Evolutionary conservation across 192 early-diverging fungal species (phyloP).

Genomic region (Backusella sp.): DNA sequence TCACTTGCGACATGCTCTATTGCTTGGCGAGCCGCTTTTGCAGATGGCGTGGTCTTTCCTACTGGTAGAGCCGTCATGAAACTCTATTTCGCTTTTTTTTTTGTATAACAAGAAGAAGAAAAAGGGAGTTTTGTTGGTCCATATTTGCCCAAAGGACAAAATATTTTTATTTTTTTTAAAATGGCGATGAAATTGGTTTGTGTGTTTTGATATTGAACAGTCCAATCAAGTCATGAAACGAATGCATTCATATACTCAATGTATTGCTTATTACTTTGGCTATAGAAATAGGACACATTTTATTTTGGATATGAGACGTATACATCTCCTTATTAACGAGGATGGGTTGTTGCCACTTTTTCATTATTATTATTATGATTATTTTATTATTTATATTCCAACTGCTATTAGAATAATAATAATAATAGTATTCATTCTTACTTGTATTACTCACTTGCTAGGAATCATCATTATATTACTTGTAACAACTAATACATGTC

Average conservation of each 20-base stretch:
- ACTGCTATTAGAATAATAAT: too few relatives aligned
- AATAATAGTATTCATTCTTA: too few relatives aligned
- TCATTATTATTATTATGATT: too few relatives aligned
- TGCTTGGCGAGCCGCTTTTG: constrained; percentile 46
- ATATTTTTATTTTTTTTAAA: neutral
- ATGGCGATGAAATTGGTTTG: neutral
- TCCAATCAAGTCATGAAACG: constrained; percentile 6
- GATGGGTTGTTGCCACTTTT: too few relatives aligned
- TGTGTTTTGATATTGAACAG: neutral
- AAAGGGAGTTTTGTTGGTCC: neutral
- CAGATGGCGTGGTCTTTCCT: constrained; percentile 48
- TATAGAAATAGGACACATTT: too few relatives aligned
- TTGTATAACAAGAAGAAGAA: neutral
- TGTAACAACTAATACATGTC: too few relatives aligned
- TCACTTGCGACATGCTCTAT: constrained; percentile 44
- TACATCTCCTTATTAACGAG: too few relatives aligned
- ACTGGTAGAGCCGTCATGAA: constrained; percentile 4
- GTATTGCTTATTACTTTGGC: neutral
- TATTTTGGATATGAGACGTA: too few relatives aligned
- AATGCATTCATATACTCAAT: neutral
- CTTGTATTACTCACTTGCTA: too few relatives aligned
- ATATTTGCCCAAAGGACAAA: too few relatives aligned
- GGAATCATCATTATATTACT: too few relatives aligned
- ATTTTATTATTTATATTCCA: too few relatives aligned
- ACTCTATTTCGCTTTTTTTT: neutral